Evolutionary conservation across 768 basidiomycete genomes (phyloP), one percentile per base, ranked within the genome.

Genomic region (Termitomyces sp.): DNA sequence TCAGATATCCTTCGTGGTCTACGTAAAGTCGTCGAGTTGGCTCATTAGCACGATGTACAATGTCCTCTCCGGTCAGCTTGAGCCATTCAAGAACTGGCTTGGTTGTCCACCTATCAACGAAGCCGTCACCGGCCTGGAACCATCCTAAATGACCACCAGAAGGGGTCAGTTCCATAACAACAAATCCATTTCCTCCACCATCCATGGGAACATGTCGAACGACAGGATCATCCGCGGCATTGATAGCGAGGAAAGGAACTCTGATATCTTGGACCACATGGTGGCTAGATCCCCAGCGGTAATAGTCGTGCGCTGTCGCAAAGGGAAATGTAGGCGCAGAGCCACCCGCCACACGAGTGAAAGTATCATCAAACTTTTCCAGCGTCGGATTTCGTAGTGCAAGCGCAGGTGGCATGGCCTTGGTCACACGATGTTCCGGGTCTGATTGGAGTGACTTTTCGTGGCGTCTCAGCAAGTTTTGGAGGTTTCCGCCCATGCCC

Each of bases 101-200:
- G n/a, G 75, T 81, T 48, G 87, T 75, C 88, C 89, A 91, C 51
- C 88, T 73, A 58, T 76, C 74, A 11, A 76, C 66, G 43, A 67
- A 66, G 14, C 61, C 64, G 24, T 67, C 65, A 37, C 74, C 74
- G 28, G 75, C 68, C 68, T 88, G 80, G 61, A 90, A 91, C 90
- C 90, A 95, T 37, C 92, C 92, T 14, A 93, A 75, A 71, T 92
- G 90, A 0, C 90, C 89, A 1, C 89, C 91, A 21, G 74, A 69
- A 30, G 73, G 68, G 0, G 91, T 90, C 45, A 85, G 64, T 21
- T 73, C 83, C 71, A 86, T 81, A 3, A 80, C 73, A 14, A 85
- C 78, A 64, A 78, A 78, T 5, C 73, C 73, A 59, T 81, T 82
- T 24, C 74, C 76, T 54, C 73, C 76, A 7, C 74, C 75, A 55